Evolutionary conservation across 257 asterid genomes (phyloP), one percentile per base, ranked within the genome.

Genomic region (Primulina eburnea): DNA sequence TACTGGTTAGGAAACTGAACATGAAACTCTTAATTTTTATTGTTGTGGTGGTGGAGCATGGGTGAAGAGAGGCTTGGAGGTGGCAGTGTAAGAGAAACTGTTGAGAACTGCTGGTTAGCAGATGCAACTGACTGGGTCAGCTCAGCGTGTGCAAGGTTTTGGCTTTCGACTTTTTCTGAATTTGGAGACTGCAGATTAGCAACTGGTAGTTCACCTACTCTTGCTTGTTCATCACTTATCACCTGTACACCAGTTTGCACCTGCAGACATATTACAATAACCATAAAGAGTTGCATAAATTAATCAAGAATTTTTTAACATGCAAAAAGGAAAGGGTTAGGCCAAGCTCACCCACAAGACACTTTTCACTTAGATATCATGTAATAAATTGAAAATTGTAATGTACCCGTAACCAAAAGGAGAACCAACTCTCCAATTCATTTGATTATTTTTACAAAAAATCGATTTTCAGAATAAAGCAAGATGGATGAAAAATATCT

Each of bases 141-240:
- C 64, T 82, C 91, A 16, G 69, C 72, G 67, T 65, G 85, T 43
- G 77, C 72, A 38, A 73, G 40, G 64, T 72, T 77, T 71, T 82
- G 88, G 80, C 68, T 78, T 62, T 80, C 95, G 32, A 79, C 78
- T 65, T 81, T 85, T 71, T 88, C 97, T 35, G 59, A 76, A 77
- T 84, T 85, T 1, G 90, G 78, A 65, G 78, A 65, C 70, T 85
- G 92, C 72, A 85, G 83, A 78, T 90, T 93, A 61, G 90, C 78
- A 60, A 85, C 85, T 77, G 85, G 83, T 73, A 87, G 69, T 67
- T 88, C 84, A 72, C 91, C 94, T 62, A 86, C 93, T 64, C 89
- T 70, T 62, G 82, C 97, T 81, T 88, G 98, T 74, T 94, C 88
- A 69, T 94, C 97, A 80, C 53, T 82, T 71, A 94, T 85, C 71